Evolutionary conservation across 805 yeast species (phyloP).

Genomic region (Saccharomyces kudriavzevii): DNA sequence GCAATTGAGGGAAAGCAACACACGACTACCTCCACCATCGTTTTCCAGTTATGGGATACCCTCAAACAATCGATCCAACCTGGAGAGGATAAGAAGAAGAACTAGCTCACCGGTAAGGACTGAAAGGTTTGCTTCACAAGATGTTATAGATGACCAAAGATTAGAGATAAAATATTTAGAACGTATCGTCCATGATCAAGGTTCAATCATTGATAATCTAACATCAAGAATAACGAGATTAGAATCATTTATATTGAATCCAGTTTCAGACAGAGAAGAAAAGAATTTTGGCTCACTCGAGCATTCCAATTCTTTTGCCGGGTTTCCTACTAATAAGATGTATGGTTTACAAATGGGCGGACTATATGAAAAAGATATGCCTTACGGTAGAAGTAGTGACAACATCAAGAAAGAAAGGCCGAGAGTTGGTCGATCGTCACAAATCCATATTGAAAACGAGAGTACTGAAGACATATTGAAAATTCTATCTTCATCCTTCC

Average conservation of each 20-base stretch:
- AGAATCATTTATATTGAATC: not conserved
- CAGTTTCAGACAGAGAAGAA: not conserved
- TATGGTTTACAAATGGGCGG: not conserved
- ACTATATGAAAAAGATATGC: not conserved
- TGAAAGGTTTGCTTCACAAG: not conserved
- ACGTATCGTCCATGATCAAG: not conserved
- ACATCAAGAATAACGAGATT: not conserved
- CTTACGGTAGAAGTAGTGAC: not conserved
- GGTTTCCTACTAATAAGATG: not conserved
- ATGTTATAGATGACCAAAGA: not conserved
- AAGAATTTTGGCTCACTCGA: not conserved
- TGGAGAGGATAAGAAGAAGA: not conserved
- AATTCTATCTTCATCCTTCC: not conserved
- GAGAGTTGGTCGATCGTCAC: not conserved
- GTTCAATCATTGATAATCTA: not conserved
- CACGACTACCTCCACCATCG: not conserved
- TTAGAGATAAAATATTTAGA: not conserved
- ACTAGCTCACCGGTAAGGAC: not conserved
- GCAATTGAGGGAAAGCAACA: slow-evolving; percentile 2
- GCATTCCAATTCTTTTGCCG: not conserved
- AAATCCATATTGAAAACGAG: not conserved
- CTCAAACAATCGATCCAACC: not conserved
- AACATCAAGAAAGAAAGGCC: not conserved
- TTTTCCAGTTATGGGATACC: not conserved
- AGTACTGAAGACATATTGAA: not conserved